phyloP scores from a whole-genome alignment of 108 stramenopile genomes.

The Nannochloropsis gaditana region DNA sequence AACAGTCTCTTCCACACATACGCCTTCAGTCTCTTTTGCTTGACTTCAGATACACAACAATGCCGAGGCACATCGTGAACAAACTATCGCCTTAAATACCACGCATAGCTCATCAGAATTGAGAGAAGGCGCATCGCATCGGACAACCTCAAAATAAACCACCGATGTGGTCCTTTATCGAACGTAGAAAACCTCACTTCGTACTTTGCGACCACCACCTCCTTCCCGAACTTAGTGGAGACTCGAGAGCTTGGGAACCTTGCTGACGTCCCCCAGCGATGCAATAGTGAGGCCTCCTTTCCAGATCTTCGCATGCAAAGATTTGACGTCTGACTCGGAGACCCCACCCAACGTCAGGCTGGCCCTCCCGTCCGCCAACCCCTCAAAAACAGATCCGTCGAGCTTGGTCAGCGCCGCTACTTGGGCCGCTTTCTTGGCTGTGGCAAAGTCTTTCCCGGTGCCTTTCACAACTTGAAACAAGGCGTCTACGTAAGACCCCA shows the following conservation, averaged over 20 bases:
- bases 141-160: too few relatives aligned
- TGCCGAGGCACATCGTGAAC: too few relatives aligned
- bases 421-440: background rate
- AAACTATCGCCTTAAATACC: too few relatives aligned
- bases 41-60: too few relatives aligned
- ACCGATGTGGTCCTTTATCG: too few relatives aligned
- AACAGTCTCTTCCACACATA: too few relatives aligned
- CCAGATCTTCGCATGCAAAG: constrained; percentile 1
- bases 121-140: too few relatives aligned
- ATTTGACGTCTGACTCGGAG: background rate
- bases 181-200: too few relatives aligned
- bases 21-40: too few relatives aligned
- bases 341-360: background rate
- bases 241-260: constrained; percentile 12
- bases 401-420: constrained; percentile 6
- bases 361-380: constrained; percentile 6
- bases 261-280: background rate
- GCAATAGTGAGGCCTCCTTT: constrained; percentile 7
- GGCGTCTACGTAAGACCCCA: background rate
- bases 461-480: background rate
- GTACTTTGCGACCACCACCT: too few relatives aligned
- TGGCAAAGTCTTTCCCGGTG: background rate
- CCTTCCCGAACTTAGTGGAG: background rate
- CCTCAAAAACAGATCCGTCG: background rate
- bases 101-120: too few relatives aligned